Evolutionary conservation across 208 protist genomes (phyloP), one percentile per base, ranked within the genome.

Genomic region (Borovskyia barvae): DNA sequence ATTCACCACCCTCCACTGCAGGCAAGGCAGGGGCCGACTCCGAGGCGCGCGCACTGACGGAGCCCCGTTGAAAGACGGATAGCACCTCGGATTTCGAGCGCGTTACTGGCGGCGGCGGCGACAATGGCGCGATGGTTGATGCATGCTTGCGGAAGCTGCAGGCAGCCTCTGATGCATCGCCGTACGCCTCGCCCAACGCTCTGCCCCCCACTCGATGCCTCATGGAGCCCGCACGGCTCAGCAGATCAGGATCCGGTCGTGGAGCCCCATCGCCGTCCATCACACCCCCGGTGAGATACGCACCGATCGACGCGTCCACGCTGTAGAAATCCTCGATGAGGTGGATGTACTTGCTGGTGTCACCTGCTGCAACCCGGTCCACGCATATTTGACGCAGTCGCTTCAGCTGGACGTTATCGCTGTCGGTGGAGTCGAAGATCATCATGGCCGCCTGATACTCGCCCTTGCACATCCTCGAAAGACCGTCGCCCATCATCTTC

Each of bases 401-500:
- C 52, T 72, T 73, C 29, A 66, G 58, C 42, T 83, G 80, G 48
- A 55, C 56, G 40, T 80, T 72, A 41, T 65, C 66, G 56, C 56
- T 66, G 43, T 61, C 53, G 26, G 46, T 59, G 8, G 52, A 66
- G 42, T 62, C 62, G 28, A 80, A 71, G 30, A 64, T 64, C 49
- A 51, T 52, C 25, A 71, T 46, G 32, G 66, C 55, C 58, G 61
- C 42, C 39, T 51, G 48, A 65, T 90, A 90, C 33, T 74, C 62
- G 19, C 75, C 82, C 46, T 69, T 67, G 61, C 79, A 72, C 78
- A 84, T 85, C 15, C 68, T 67, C 8, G 75, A 75, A 43, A 90
- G 77, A 19, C 71, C 82, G 43, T 78, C 70, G 22, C 68, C 66
- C 58, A 81, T 79, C 37, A 70, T 70, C 46, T 59, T 67, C 3